Conservation (phyloP, 306 rosid genomes). For the Castanospermum australe region DNA sequence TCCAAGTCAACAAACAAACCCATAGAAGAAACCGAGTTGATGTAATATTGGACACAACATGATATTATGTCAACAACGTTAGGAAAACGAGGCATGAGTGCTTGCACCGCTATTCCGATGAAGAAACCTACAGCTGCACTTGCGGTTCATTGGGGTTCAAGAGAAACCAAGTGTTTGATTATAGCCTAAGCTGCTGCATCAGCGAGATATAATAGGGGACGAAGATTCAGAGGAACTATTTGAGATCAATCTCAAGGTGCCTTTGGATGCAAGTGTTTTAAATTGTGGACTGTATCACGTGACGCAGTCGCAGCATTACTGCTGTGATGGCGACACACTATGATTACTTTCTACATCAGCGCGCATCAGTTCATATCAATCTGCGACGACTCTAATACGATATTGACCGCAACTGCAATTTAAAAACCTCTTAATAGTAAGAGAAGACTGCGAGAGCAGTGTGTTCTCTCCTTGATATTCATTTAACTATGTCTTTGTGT, state of each 20-base stretch:
- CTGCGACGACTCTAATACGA: too few relatives aligned
- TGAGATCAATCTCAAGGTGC: conserved; percentile 28
- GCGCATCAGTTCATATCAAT: too few relatives aligned
- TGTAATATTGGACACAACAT: not conserved
- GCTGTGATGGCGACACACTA: too few relatives aligned
- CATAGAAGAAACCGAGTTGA: not conserved
- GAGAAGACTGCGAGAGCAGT: conserved; percentile 50
- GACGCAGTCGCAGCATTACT: too few relatives aligned
- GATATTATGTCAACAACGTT: not conserved
- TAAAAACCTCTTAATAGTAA: too few relatives aligned
- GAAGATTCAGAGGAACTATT: conserved; percentile 24
- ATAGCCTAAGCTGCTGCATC: not conserved
- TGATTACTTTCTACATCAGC: too few relatives aligned
- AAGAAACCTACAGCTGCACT: not conserved
- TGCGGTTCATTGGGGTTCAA: conserved; percentile 16
- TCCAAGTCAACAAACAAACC: too few relatives aligned
- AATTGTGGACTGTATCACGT: too few relatives aligned
- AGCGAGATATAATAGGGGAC: conserved; percentile 60
- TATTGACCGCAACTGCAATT: too few relatives aligned
- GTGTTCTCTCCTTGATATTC: conserved; percentile 39
- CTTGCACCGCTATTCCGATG: not conserved
- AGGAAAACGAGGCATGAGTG: not conserved
- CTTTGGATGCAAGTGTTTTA: conserved; percentile 54
- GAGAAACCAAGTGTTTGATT: conserved; percentile 26
- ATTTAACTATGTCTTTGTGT: conserved; percentile 3